These are phyloP conservation scores for Auxenochlorella pyrenoidosa DNA, from an alignment of 139 green algal genomes.

Conservation along the genomic window DNA sequence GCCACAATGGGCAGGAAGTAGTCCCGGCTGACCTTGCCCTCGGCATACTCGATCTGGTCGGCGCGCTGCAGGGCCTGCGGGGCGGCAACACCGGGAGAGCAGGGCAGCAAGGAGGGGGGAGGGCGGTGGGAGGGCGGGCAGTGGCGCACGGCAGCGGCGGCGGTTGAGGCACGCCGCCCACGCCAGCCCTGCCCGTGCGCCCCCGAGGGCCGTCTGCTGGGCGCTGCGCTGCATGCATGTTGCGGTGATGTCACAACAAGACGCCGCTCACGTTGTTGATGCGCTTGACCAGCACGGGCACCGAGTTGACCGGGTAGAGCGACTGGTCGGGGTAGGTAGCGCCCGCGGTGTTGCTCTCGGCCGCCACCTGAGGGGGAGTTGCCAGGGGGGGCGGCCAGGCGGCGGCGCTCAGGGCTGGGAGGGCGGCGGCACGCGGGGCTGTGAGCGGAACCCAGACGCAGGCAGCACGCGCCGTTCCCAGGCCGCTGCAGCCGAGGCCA, in stretches of 20 bases:
- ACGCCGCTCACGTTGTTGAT: conserved; percentile 78
- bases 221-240: too few species aligned
- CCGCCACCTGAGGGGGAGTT: conserved; percentile 86
- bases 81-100: too few species aligned
- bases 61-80: conserved; percentile 58
- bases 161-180: too few species aligned
- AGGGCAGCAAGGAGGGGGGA: not conserved
- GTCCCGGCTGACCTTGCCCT: conserved; percentile 66
- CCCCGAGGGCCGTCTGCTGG: too few species aligned
- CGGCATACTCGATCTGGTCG: conserved; percentile 83
- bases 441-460: not conserved
- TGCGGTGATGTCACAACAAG: too few species aligned
- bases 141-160: too few species aligned
- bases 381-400: too few species aligned
- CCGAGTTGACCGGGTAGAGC: conserved; percentile 83
- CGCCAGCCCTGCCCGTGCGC: too few species aligned
- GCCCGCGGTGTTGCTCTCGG: conserved; percentile 73
- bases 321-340: conserved; percentile 89
- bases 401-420: not conserved
- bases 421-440: not conserved
- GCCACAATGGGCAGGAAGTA: conserved; percentile 86
- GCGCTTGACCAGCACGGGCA: conserved; percentile 73
- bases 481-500: too few species aligned
- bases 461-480: too few species aligned
- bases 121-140: not conserved